These are phyloP conservation scores for Calocybe cyanea DNA, from an alignment of 768 basidiomycete genomes.

Conservation along the genomic window DNA sequence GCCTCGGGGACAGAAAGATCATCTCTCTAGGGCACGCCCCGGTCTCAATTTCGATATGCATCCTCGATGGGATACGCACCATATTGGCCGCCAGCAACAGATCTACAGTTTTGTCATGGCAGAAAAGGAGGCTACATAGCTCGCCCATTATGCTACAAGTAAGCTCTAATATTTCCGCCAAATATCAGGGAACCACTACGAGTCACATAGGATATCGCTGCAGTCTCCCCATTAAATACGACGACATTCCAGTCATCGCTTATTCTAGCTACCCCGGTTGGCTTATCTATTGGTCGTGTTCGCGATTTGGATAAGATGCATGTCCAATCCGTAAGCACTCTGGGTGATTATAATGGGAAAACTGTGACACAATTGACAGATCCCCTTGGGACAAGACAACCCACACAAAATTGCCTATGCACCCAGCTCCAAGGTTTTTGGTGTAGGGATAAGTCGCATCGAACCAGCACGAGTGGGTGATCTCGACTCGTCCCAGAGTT, in stretches of 20 bases:
- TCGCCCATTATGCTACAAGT: slow-evolving; percentile 75
- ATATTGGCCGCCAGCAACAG: slow-evolving; percentile 74
- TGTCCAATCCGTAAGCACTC: slow-evolving; percentile 60
- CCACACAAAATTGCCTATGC: slow-evolving; percentile 68
- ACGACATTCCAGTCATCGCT: slow-evolving; percentile 47
- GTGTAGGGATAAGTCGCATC: slow-evolving; percentile 56
- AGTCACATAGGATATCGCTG: slow-evolving; percentile 41
- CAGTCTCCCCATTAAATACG: slow-evolving; percentile 49
- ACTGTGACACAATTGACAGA: slow-evolving; percentile 31
- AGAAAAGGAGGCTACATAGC: slow-evolving; percentile 58
- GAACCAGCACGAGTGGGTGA: slow-evolving; percentile 55
- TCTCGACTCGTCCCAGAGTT: slow-evolving; percentile 41
- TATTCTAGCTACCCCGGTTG: slow-evolving; percentile 50
- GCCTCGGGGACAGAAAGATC: slow-evolving; percentile 49
- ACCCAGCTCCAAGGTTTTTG: slow-evolving; percentile 51
- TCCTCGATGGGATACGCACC: slow-evolving; percentile 46
- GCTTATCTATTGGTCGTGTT: slow-evolving; percentile 64
- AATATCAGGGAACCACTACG: background rate
- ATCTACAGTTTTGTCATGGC: slow-evolving; percentile 65
- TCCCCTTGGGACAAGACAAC: slow-evolving; percentile 67
- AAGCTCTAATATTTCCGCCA: background rate
- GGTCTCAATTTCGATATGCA: slow-evolving; percentile 53
- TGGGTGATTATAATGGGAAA: slow-evolving; percentile 1
- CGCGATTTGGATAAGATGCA: slow-evolving; percentile 74
- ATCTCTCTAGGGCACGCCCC: slow-evolving; percentile 66